Evolutionary conservation across 345 rosid genomes (phyloP), one percentile per base, ranked within the genome.

Genomic region (Aegle marmelos): DNA sequence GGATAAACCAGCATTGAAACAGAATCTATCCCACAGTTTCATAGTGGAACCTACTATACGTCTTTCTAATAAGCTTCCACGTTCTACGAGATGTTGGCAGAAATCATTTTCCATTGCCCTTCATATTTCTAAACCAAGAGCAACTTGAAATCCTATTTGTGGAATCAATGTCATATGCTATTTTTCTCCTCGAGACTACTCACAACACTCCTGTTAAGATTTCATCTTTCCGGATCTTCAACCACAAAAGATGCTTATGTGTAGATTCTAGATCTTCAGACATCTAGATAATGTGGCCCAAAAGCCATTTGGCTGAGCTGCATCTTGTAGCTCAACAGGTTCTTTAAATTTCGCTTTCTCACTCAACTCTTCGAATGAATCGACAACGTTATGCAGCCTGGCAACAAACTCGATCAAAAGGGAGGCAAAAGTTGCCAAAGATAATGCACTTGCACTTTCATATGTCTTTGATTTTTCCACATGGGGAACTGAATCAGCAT

Each of bases 381-480:
- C 83, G 0, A 92, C 97, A 19, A 95, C 85, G 50, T 92, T 87
- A 73, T 92, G 89, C 66, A 93, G 86, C 88, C 98, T 85, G 54
- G 99, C 98, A 9, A 95, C 96, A 25, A 93, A 93, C 80, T 95
- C 99, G 25, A 93, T 92, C 76, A 95, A 81, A 28, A 91, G 92
- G 2, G 99, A 93, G 2, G 93, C 56, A 36, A 95, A 95, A n/a
- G 99, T 95, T 4, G 98, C 99, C 13, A 95, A 79, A 28, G 98
- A 93, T 87, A 95, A 80, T 0, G 97, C 94, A 31, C 96, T 93
- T 3, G 97, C 98, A 78, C 95, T 93, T 76, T 93, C 97, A 34
- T 91, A 95, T 34, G 94, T 86, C 75, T 84, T 87, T 11, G 97
- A 92, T 14, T 82, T 89, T 80, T 89, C 94, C 36, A 87, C 24